Percentiles rank a stretch among this genome's conserved stretches.
These are phyloP conservation scores for Caryopteris hybrid DNA, from an alignment of 305 asterid genomes.

Conservation along the genomic window DNA sequence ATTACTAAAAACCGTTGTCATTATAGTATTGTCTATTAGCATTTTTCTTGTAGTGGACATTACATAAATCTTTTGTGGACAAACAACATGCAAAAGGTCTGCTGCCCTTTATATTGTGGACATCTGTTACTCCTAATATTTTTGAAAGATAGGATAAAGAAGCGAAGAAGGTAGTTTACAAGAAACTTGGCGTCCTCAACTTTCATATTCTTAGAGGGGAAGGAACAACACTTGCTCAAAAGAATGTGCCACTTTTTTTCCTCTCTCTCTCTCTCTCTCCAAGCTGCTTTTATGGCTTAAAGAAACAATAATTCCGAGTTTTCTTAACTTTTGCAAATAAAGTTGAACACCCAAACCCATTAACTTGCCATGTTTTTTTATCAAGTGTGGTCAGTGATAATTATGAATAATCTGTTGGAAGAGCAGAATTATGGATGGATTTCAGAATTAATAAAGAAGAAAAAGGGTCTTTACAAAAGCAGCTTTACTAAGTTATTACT, in stretches of 20 bases:
- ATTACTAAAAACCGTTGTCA: no score
- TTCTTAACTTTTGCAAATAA: constrained; percentile 33
- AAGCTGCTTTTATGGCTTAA: constrained; percentile 12
- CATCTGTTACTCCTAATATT: no score
- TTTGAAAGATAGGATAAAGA: no score
- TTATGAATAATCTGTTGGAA: not conserved
- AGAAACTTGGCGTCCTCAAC: constrained; percentile 17
- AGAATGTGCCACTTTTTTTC: constrained; percentile 32
- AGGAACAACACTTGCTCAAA: constrained; percentile 28
- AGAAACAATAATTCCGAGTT: constrained; percentile 30
- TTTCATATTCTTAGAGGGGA: constrained; percentile 37
- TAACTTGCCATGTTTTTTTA: not conserved
- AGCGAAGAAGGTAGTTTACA: no score
- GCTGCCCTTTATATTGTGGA: no score
- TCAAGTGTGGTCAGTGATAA: constrained; percentile 10
- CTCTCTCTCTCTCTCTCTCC: no score
- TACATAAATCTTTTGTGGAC: no score
- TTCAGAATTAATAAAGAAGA: not conserved
- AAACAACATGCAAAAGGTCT: no score
- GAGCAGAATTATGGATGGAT: constrained; percentile 22
- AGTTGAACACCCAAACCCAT: constrained; percentile 36
- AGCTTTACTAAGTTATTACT: constrained; percentile 22
- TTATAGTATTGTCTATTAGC: no score
- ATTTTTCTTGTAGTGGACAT: no score
- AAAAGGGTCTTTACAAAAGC: constrained; percentile 22